These are phyloP conservation scores for Allantophomopsis cytisporea DNA, from an alignment of 2,329 filamentous ascomycete species.

Conservation along the genomic window DNA sequence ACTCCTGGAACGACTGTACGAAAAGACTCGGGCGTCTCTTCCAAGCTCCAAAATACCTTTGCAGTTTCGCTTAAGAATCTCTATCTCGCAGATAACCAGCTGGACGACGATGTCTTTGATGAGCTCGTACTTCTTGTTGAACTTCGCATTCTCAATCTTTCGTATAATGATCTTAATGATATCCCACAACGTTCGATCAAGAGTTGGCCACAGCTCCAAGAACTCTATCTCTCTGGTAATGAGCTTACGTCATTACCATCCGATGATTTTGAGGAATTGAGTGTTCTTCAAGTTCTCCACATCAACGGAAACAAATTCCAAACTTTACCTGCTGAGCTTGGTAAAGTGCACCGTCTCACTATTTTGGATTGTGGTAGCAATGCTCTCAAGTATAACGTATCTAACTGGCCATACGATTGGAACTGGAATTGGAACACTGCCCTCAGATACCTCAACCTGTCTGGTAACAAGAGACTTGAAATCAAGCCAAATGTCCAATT, in stretches of 20 bases:
- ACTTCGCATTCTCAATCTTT: slow-evolving; percentile 78
- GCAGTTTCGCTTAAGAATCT: slow-evolving; percentile 72
- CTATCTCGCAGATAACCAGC: slow-evolving; percentile 82
- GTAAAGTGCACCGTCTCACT: slow-evolving; percentile 81
- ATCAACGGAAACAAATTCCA: slow-evolving; percentile 98
- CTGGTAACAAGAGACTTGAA: slow-evolving; percentile 90
- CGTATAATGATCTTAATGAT: slow-evolving; percentile 89
- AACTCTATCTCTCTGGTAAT: slow-evolving; percentile 91
- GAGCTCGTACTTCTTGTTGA: slow-evolving; percentile 74
- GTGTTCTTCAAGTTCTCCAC: slow-evolving; percentile 76
- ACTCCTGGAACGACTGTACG: slow-evolving; percentile 43
- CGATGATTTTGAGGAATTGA: slow-evolving; percentile 86
- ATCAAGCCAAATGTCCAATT: slow-evolving; percentile 65
- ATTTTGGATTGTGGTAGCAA: slow-evolving; percentile 94
- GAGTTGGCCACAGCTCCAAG: slow-evolving; percentile 78
- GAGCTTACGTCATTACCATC: slow-evolving; percentile 83
- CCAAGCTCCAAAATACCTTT: slow-evolving; percentile 74
- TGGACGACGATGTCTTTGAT: slow-evolving; percentile 92
- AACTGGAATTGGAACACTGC: slow-evolving; percentile 99
- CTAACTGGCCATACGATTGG: slow-evolving; percentile 98
- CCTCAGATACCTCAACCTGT: slow-evolving; percentile 87
- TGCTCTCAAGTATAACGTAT: slow-evolving; percentile 93
- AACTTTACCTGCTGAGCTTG: slow-evolving; percentile 87
- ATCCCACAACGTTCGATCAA: slow-evolving; percentile 80
- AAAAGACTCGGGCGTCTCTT: slow-evolving; percentile 83